Conservation (phyloP, 306 rosid species). For the Lagenaria siceraria region DNA sequence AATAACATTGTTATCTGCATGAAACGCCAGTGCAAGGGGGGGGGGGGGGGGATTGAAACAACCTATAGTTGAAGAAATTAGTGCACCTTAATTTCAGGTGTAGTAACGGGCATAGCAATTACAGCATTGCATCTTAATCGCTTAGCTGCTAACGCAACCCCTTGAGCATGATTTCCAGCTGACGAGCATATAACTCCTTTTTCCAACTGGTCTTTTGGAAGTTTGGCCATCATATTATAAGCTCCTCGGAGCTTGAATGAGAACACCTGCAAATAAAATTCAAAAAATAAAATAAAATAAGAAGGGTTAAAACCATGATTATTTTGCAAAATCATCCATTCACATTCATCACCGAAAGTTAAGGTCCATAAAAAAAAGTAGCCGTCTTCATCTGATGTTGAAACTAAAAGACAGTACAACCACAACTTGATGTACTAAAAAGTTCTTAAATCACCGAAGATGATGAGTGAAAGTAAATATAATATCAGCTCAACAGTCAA, state of each 20-base stretch:
- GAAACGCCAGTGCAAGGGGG: neutral
- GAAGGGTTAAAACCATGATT: neutral
- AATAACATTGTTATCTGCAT: neutral
- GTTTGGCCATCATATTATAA: constrained; percentile 94
- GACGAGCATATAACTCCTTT: constrained; percentile 92
- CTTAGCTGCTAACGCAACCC: constrained; percentile 89
- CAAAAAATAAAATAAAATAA: neutral
- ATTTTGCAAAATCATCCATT: neutral
- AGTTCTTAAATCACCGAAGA: no score
- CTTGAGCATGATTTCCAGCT: constrained; percentile 99
- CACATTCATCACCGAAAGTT: no score
- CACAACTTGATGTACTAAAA: neutral
- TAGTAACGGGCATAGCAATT: constrained; percentile 83
- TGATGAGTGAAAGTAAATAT: no score
- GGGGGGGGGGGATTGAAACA: neutral
- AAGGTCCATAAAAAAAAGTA: neutral
- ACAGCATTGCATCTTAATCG: constrained; percentile 58
- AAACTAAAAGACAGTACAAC: neutral
- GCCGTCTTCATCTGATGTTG: neutral
- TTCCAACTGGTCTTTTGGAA: constrained; percentile 46
- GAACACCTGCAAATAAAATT: constrained; percentile 42
- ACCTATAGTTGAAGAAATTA: neutral
- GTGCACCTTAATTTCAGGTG: constrained; percentile 83
- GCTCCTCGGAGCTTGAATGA: constrained; percentile 97
- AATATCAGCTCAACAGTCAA: neutral